Evolutionary conservation across 2,329 filamentous ascomycete genomes (phyloP).

Genomic region (Meredithiella fracta): DNA sequence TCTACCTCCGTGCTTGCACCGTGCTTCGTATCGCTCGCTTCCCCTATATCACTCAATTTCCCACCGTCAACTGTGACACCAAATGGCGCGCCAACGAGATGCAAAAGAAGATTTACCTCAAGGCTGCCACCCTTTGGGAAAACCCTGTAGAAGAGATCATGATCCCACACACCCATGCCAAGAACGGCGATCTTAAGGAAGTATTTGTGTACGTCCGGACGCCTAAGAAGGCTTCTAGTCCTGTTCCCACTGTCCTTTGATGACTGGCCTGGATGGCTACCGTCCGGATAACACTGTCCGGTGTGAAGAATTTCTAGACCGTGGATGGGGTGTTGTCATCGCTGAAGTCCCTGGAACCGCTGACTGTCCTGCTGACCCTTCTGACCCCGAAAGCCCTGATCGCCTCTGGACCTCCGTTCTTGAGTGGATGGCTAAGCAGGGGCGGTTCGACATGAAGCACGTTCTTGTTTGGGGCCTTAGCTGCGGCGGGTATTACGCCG

Average conservation of each 20-base stretch:
- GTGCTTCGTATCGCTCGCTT: slow-evolving; percentile 62
- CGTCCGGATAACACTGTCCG: slow-evolving; percentile 45
- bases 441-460: slow-evolving; percentile 37
- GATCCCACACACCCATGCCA: slow-evolving; percentile 40
- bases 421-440: slow-evolving; percentile 36
- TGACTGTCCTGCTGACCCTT: slow-evolving; percentile 47
- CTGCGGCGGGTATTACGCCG: slow-evolving; percentile 51
- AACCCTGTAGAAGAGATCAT: slow-evolving; percentile 43
- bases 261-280: slow-evolving; percentile 48
- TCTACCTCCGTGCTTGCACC: slow-evolving; percentile 54
- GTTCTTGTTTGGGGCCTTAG: slow-evolving; percentile 49
- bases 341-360: slow-evolving; percentile 36
- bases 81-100: slow-evolving; percentile 48
- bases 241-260: slow-evolving; percentile 35
- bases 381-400: slow-evolving; percentile 42
- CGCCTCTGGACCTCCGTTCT: slow-evolving; percentile 46
- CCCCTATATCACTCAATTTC: slow-evolving; percentile 34
- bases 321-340: slow-evolving; percentile 47
- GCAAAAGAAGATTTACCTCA: slow-evolving; percentile 47
- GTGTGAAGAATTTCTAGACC: slow-evolving; percentile 42
- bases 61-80: slow-evolving; percentile 23
- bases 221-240: slow-evolving; percentile 28
- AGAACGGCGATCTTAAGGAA: slow-evolving; percentile 31
- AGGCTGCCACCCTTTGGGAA: slow-evolving; percentile 36
- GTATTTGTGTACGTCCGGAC: slow-evolving; percentile 52